These are phyloP conservation scores for Mycena vitilis DNA, from an alignment of 768 basidiomycete genomes.

Conservation along the genomic window DNA sequence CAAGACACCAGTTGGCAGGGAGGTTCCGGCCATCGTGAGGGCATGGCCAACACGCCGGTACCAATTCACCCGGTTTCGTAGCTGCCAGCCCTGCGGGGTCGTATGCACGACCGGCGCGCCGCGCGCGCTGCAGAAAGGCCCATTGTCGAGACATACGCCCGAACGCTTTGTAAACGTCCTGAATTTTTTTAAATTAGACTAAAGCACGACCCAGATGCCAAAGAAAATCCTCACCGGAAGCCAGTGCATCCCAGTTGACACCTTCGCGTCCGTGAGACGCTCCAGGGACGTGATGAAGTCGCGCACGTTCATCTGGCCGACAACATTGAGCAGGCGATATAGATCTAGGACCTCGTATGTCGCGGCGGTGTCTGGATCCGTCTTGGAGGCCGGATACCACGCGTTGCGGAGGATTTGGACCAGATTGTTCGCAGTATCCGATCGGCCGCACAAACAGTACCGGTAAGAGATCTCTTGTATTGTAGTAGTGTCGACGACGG, in stretches of 20 bases:
- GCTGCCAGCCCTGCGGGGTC: slow-evolving; percentile 22
- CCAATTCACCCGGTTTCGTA: slow-evolving; percentile 21
- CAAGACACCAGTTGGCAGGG: slow-evolving; percentile 31
- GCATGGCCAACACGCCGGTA: slow-evolving; percentile 39
- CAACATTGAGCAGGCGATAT: slow-evolving; percentile 33
- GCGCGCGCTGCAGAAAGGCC: slow-evolving; percentile 4
- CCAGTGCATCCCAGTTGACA: background rate
- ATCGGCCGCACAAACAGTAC: slow-evolving; percentile 26
- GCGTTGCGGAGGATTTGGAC: slow-evolving; percentile 4
- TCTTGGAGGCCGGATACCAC: slow-evolving; percentile 30
- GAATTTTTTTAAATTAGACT: background rate
- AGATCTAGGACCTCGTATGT: slow-evolving; percentile 19
- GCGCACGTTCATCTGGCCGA: slow-evolving; percentile 14
- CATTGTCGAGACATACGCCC: slow-evolving; percentile 13
- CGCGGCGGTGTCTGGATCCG: slow-evolving; percentile 29
- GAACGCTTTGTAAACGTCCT: slow-evolving; percentile 24
- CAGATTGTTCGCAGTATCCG: slow-evolving; percentile 15
- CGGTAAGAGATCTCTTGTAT: slow-evolving; percentile 26
- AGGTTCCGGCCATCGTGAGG: slow-evolving; percentile 35
- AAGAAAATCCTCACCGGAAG: slow-evolving; percentile 14
- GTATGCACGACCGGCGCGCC: slow-evolving; percentile 19
- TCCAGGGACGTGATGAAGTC: slow-evolving; percentile 22
- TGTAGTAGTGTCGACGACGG: slow-evolving; percentile 24
- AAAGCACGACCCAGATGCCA: too few relatives aligned
- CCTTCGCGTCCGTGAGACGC: background rate